Base-by-base conservation (phyloP, 2,329 filamentous ascomycete genomes). In the Neopestalotiopsis rosae region DNA sequence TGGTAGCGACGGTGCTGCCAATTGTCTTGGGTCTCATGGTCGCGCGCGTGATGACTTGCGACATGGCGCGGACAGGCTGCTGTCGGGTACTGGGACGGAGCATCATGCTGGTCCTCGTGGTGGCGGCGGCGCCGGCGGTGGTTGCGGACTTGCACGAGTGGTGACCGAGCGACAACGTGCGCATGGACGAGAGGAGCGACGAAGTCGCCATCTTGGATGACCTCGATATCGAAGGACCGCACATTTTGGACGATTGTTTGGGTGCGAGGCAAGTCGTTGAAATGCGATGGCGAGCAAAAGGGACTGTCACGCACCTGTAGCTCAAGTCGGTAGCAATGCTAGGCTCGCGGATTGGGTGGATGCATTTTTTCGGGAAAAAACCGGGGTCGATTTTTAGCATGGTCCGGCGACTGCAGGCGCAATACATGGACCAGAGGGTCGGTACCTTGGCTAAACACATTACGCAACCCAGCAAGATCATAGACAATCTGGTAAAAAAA, bases 181-280 rank as follows among this genome's bases (percentile, higher is more conserved):
- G 61, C 67, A 70, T 67, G 28, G 67, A 70, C 14, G 69, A 70
- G 42, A 70, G 67, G 38, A 69, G 69, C 64, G 67, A 65, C 45
- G 57, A 56, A 5, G 66, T 61, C 56, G 69, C 66, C 14, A 67
- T 61, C 61, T 59, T 65, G 28, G 69, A 70, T 42, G 69, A 70
- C 42, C 66, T 52, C 30, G 65, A 57, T 14, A 67, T 64, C 49
- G 69, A 52, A 10, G 69, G 58, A 24, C 59, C 45, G 66, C 69
- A 70, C 69, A 70, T 70, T 32, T 42, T 70, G 14, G 13, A n/a
- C 12, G 32, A 13, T 38, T 14, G 40, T 63, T 61, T 30, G 1
- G 57, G 2, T 4, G 30, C 14, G 2, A 30, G 57, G 17, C 7
- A 14, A 6, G 57, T 10, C 17, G 34, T 62, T 38, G 59, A 12